Conservation (phyloP, 2,329 filamentous ascomycete species). For the Ceratocystis colombiana region DNA sequence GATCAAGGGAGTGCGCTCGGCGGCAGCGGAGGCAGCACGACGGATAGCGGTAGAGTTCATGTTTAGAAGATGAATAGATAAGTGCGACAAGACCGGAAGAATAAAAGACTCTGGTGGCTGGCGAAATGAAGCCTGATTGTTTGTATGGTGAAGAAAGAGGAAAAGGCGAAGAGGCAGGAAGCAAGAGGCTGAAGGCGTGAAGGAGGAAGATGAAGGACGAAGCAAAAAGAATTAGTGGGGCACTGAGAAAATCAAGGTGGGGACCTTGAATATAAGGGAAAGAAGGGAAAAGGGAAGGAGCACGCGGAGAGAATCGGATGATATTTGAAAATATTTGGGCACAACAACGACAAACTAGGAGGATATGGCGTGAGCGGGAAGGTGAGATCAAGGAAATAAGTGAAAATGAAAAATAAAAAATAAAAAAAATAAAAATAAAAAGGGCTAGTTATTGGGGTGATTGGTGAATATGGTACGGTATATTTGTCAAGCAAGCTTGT, state of each 20-base stretch:
- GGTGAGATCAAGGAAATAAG: neutral
- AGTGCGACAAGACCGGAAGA: neutral
- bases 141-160: neutral
- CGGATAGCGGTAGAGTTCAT: constrained; percentile 50
- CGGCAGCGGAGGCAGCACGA: constrained; percentile 45
- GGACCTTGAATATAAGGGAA: constrained; percentile 3
- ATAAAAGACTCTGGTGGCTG: neutral
- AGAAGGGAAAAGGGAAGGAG: constrained; percentile 11
- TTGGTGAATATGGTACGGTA: neutral
- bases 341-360: neutral
- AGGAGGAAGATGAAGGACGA: neutral
- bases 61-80: neutral
- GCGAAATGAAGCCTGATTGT: neutral
- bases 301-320: constrained; percentile 16
- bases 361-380: neutral
- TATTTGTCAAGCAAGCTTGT: neutral
- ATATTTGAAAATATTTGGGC: neutral
- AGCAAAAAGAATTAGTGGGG: constrained; percentile 12
- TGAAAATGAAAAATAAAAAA: no score
- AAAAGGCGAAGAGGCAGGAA: constrained; percentile 1
- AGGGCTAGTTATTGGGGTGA: neutral
- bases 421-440: no score
- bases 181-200: neutral
- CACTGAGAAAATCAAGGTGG: neutral
- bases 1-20: constrained; percentile 52